Base-by-base conservation (phyloP, 2,329 filamentous ascomycete genomes). In the Diaporthe sp. region DNA sequence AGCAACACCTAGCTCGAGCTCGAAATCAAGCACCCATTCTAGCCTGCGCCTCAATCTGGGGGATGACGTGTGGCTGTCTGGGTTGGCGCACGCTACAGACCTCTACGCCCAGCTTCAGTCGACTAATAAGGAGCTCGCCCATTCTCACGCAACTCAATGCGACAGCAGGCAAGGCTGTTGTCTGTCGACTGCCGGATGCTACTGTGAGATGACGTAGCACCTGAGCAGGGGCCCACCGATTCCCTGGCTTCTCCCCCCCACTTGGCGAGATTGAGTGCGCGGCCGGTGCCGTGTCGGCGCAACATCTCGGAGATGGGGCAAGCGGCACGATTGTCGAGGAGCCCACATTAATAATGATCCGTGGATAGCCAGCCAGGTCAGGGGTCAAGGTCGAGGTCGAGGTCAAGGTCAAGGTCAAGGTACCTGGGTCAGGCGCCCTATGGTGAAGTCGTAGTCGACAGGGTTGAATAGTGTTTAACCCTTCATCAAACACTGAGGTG, bases 161-260 rank as follows among this genome's bases (percentile, higher is more conserved):
- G 49, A 53, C 65, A 53, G 34, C 13, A 42, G 65, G 25, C 65
- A 70, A 70, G 65, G 65, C 65, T 70, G 65, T 39, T 15, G 28
- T 28, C 17, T 55, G 53, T 55, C 15, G 65, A 55, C 65, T 70
- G 65, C 46, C 65, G 65, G 62, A 10, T 70, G 65, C 65, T 70
- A 22, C 58, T 42, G 46, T 73, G 19, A 44, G 58, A 73, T 73
- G 71, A 73, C 71, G 71, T 73, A 73, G 58, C 15, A 70, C n/a
- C n/a, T n/a, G 49, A 53, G 65, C 65, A 55, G 65, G 65, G 65
- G 49, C 65, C 65, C 49, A 15, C n/a, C 15, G 49, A 70, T 39
- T 39, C 49, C 65, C 65, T 39, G 62, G 28, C 22, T 39, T 8
- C 12, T 25, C 9, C 15, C 65, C 62, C 34, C 46, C 65, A 39